Base-by-base conservation (phyloP, 345 rosid species). In the Odontarrhena argentea region DNA sequence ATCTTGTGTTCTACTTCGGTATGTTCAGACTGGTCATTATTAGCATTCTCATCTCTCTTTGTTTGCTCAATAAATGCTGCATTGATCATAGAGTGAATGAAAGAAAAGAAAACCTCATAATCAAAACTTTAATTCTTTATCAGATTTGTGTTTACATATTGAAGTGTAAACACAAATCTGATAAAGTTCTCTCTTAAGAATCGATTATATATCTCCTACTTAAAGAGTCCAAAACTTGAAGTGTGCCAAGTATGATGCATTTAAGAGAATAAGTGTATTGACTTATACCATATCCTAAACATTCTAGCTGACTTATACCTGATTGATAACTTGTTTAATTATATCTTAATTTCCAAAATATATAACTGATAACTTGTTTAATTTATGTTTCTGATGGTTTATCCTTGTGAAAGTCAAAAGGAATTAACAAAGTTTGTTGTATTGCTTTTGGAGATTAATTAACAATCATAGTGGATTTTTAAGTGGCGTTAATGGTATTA, bases 31-130 rank as follows among this genome's bases (percentile, higher is more conserved):
- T 43, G 53, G 62, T 43, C 62, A 43, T 32, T 43, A 53, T 18
- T 15, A 44, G 22, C 67, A 36, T 18, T 32, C 36, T 32, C 36
- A 32, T 5, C 7, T 32, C 36, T 55, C 35, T 66, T 44, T 66
- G 55, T 55, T 67, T 48, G 46, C 71, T 56, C 45, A 67, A 64
- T 57, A 57, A 65, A 68, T 68, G 58, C 26, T 59, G 9, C 35
- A 6, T 4, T 28, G 32, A 28, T 4, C 6, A 68, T 52, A 28
- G 32, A 49, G 42, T 57, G 24, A 58, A 68, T 58, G 43, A 26
- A 41, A 58, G 58, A 48, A 8, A 28, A 50, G 28, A 28, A 4
- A 2, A 32, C 6, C 34, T 41, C 36, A 18, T 18, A 38, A 47
- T 57, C 42, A 57, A 36, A 25, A 18, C 22, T 57, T 47, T 12